Conservation (phyloP, 495 filamentous ascomycete genomes). For the Tuber microsphaerosporum region DNA sequence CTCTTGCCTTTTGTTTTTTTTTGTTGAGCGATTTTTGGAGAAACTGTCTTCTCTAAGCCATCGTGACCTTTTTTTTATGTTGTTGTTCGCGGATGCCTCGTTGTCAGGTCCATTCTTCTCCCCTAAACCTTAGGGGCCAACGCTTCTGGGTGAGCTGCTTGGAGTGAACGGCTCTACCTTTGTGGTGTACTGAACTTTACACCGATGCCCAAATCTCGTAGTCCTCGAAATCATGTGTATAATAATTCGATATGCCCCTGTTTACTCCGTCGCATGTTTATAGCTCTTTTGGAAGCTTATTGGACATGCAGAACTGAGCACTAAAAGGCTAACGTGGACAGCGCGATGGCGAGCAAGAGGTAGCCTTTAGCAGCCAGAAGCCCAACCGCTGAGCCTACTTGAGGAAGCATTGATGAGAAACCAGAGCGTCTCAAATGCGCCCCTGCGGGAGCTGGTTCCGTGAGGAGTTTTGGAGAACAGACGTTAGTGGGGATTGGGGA, state of each 20-base stretch:
- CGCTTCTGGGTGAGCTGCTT: background rate
- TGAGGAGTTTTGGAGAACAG: conserved; percentile 32
- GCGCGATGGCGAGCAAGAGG: conserved; percentile 22
- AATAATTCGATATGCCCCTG: background rate
- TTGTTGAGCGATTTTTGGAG: conserved; percentile 23
- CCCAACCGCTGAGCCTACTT: conserved; percentile 32
- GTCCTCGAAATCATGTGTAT: background rate
- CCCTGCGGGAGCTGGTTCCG: conserved; percentile 26
- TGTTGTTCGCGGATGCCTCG: background rate
- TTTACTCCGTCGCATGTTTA: background rate
- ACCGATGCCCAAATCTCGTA: background rate
- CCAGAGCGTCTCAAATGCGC: conserved; percentile 31
- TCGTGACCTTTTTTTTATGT: background rate
- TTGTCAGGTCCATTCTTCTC: background rate
- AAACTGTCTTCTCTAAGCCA: background rate
- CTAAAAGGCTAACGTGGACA: conserved; percentile 15
- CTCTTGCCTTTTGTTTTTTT: conserved; percentile 10
- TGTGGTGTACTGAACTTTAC: background rate
- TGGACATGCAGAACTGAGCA: background rate
- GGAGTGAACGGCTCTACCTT: background rate
- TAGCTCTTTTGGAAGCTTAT: conserved; percentile 1
- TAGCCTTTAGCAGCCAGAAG: conserved; percentile 30
- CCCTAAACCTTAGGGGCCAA: background rate
- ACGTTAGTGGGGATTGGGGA: conserved; percentile 23
- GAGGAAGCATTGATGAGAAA: conserved; percentile 28